Percentiles rank a stretch among this genome's conserved stretches.
phyloP scores from a whole-genome alignment of 2,329 filamentous ascomycete genomes.

The Aspergillus candidus region DNA sequence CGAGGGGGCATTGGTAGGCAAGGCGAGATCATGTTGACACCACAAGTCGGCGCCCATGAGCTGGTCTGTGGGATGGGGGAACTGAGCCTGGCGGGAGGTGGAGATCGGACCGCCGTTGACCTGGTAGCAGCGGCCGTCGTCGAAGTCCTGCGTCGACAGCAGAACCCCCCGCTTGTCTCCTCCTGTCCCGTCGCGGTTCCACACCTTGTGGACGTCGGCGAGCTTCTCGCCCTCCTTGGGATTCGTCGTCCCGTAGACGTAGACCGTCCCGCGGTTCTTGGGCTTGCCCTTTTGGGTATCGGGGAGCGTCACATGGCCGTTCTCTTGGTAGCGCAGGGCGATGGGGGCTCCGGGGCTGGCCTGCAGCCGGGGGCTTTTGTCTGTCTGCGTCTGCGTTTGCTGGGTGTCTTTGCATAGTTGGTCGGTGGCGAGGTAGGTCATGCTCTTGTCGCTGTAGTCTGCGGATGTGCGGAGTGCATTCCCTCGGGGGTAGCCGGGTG shows the following conservation, averaged over 20 bases:
- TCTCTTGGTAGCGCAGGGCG: conserved; percentile 65
- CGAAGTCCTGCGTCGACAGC: conserved; percentile 71
- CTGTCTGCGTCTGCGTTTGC: conserved; percentile 52
- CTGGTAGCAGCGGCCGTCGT: conserved; percentile 88
- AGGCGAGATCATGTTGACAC: conserved; percentile 74
- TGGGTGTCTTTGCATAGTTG: conserved; percentile 61
- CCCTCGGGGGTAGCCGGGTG: conserved; percentile 68
- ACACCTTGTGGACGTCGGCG: conserved; percentile 61
- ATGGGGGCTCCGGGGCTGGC: conserved; percentile 56
- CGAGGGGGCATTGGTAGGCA: conserved; percentile 60
- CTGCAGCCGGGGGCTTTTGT: conserved; percentile 57
- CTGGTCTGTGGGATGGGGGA: conserved; percentile 47
- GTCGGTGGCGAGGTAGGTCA: conserved; percentile 52
- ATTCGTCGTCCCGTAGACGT: conserved; percentile 64
- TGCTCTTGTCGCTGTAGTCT: conserved; percentile 53
- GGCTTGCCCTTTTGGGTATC: conserved; percentile 55
- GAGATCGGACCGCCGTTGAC: conserved; percentile 58
- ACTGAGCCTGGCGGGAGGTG: conserved; percentile 51
- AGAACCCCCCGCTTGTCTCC: conserved; percentile 73
- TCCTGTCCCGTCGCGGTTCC: conserved; percentile 74
- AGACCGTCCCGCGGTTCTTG: conserved; percentile 63
- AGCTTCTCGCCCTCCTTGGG: conserved; percentile 56
- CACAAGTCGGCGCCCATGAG: conserved; percentile 56
- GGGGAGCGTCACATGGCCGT: conserved; percentile 65
- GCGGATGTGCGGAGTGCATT: conserved; percentile 54